Base-by-base conservation (phyloP, 2,329 filamentous ascomycete genomes). In the Herpomyces periplanetae region DNA sequence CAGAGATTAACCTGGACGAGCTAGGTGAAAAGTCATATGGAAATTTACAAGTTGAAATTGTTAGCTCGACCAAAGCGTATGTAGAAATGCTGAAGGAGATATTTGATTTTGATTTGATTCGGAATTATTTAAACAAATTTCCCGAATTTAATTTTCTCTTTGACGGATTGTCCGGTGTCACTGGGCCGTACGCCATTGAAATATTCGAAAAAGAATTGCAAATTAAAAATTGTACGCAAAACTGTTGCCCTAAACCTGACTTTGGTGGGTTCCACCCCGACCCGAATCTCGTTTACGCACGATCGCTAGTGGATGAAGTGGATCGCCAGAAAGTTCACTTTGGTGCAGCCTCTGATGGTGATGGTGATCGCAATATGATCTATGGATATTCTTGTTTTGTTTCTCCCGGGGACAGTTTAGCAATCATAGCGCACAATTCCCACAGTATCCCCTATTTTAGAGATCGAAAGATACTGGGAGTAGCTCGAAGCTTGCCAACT, bases 341-440 rank as follows among this genome's bases (percentile, higher is more conserved):
- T 32, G 80, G 80, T 34, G 80, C 80, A 23, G 80, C 80, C 18
- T 85, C 68, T 27, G 80, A 96, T 30, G 80, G 80, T 30, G 80
- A 96, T 32, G 80, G 80, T 33, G 80, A 96, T 48, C 66, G 80
- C 31, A 96, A 96, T 57, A 96, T 96, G 80, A 96, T 96, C 36
- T 96, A 96, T 43, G 80, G 80, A 26, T 73, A 75, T 28, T 75
- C 84, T 34, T 59, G 64, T 17, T 96, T 96, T 35, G 80, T 96
- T 25, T 91, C 75, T 4, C 80, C 80, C 4, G 80, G 80, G 35
- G 80, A 96, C 48, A 87, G 69, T 33, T 49, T 96, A 32, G 80
- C 80, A 34, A 96, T 96, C 38, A 96, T 96, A 34, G 71, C 80
- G 18, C 80, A 96, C 48, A 63, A 96, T 38, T 71, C 80, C 29